Base-by-base conservation (phyloP, 1,284 basidiomycete genomes). In the Dichomitus squalens region DNA sequence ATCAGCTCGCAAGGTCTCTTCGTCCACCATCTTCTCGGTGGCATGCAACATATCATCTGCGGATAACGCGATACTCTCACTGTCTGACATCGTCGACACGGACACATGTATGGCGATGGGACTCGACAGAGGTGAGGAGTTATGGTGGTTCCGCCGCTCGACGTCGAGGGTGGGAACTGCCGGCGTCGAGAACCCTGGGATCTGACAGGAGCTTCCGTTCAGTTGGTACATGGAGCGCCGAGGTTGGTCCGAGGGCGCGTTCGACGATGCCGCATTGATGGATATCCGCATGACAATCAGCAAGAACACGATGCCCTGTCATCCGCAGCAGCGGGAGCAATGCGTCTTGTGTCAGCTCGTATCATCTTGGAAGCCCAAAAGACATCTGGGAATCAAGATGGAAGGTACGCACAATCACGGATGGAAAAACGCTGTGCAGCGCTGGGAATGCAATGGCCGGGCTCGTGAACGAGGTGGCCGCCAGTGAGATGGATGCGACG, bases 261-360 rank as follows among this genome's bases (percentile, higher is more conserved):
- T 23, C n/a, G n/a, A n/a, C 41, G 41, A 16, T 6, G 25, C 23
- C 3, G 25, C 41, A n/a, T 29, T 44, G 41, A 21, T 23, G 11
- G 41, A 16, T 44, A 44, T 44, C 41, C 61, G 61, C 31, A 63
- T 60, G 59, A 63, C 60, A 43, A 63, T 63, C 21, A 63, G 52
- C 35, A 59, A 55, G 52, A 63, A 63, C 6, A 60, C 59, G 41
- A 63, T 47, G 20, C 61, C 61, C 61, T 63, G 35, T 44, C n/a
- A n/a, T n/a, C n/a, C 25, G 39, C 0, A 3, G 7, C 4, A 8
- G 25, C 41, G 41, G 25, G 27, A 8, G 41, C 23, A 29, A 25
- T 25, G 1, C 39, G 23, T 27, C 16, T 29, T n/a, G 11, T 29
- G 25, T 44, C 2, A 44, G 41, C 7, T 14, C 6, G 7, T 25